Evolutionary conservation across 441 rosid species (phyloP).

Genomic region (Metrosideros polymorpha): DNA sequence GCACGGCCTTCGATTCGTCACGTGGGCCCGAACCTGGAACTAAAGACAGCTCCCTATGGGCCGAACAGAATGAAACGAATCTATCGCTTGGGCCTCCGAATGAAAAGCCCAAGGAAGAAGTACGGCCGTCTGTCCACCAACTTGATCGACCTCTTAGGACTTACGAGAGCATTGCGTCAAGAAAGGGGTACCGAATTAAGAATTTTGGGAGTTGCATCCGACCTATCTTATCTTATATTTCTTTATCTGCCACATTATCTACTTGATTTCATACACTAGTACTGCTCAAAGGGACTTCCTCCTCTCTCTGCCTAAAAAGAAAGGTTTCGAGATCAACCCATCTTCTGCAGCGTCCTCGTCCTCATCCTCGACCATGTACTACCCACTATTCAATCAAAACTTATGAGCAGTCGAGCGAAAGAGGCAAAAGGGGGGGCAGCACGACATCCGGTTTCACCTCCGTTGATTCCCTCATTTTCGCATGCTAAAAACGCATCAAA

Average conservation of each 20-base stretch:
- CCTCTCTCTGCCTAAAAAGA: background rate
- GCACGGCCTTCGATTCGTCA: background rate
- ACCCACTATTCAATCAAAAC: background rate
- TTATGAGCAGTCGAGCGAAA: background rate
- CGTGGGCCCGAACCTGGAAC: background rate
- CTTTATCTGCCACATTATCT: background rate
- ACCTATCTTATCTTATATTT: background rate
- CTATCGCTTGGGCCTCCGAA: background rate
- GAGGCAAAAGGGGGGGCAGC: background rate
- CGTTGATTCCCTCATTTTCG: background rate
- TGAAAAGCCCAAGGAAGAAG: background rate
- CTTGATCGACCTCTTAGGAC: background rate
- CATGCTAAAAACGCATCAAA: background rate
- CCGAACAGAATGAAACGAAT: background rate
- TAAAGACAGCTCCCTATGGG: background rate
- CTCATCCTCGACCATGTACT: background rate
- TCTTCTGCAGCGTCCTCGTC: background rate
- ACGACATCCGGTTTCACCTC: background rate
- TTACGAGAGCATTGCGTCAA: background rate
- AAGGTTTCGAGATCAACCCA: background rate
- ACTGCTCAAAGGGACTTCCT: background rate
- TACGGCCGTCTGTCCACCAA: background rate
- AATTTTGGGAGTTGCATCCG: background rate
- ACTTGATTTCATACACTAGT: background rate
- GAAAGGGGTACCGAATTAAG: background rate